A percentile compares a stretch with the other conserved stretches of the same genome.
Evolutionary conservation across 2,329 filamentous ascomycete species (phyloP).

Genomic region (Talaromyces sp.): DNA sequence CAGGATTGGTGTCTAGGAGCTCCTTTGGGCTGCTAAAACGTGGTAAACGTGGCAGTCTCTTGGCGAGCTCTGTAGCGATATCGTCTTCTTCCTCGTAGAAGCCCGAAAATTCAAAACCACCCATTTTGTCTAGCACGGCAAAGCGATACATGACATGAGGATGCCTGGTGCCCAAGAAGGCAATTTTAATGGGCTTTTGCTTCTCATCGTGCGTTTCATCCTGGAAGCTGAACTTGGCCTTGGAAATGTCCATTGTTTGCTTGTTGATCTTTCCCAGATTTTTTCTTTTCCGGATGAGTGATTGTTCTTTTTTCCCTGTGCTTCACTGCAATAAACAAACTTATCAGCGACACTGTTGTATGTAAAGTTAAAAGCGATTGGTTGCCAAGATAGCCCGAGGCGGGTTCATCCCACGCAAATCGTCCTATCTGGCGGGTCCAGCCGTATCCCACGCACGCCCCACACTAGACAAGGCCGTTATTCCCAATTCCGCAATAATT

Average conservation of each 20-base stretch:
- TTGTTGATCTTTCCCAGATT: background rate
- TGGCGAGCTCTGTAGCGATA: constrained; percentile 13
- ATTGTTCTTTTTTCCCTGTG: background rate
- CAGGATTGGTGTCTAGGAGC: constrained; percentile 15
- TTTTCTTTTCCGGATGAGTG: background rate
- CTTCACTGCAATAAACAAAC: background rate
- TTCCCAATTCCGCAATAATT: background rate
- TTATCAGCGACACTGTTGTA: background rate
- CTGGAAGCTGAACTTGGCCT: constrained; percentile 15
- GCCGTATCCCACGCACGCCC: background rate
- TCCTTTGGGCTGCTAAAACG: constrained; percentile 11
- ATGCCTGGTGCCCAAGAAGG: constrained; percentile 16
- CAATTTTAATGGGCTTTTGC: constrained; percentile 14
- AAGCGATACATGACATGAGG: constrained; percentile 18
- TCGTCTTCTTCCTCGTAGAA: constrained; percentile 15
- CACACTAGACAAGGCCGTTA: background rate
- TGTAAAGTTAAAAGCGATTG: background rate
- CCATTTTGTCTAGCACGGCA: constrained; percentile 16
- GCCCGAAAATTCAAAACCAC: constrained; percentile 16
- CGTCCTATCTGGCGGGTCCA: background rate
- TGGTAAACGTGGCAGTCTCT: constrained; percentile 14
- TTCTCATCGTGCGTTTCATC: constrained; percentile 7
- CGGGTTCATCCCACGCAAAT: background rate
- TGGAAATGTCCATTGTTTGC: constrained; percentile 15
- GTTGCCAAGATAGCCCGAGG: background rate